A percentile compares a stretch with the other conserved stretches of the same genome.
Conservation (phyloP, 2,329 filamentous ascomycete genomes). For the Xylaria sp. region DNA sequence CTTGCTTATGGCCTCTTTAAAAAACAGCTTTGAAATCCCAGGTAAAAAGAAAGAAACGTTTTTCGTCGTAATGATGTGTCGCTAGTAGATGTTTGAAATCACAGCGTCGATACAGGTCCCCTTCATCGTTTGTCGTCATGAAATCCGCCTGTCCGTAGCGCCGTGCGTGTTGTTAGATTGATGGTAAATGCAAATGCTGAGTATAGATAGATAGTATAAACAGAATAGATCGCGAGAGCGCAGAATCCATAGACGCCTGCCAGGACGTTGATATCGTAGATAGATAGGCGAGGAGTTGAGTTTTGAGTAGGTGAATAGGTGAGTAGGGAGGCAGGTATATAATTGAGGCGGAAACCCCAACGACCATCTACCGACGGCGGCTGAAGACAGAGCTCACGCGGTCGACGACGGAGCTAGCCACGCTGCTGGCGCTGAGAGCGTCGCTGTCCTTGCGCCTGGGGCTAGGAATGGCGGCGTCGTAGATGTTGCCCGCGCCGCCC, state of each 20-base stretch:
- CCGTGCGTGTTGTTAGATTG: conserved; percentile 26
- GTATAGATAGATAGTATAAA: conserved; percentile 8
- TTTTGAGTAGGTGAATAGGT: too few relatives aligned
- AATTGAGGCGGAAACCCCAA: not conserved
- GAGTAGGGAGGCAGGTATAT: not conserved
- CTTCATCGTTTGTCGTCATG: conserved; percentile 6
- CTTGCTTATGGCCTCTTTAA: conserved; percentile 23
- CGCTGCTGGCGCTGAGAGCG: conserved; percentile 46
- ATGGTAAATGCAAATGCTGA: not conserved
- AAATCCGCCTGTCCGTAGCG: conserved; percentile 24
- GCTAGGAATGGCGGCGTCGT: conserved; percentile 40
- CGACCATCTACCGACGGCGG: conserved; percentile 39
- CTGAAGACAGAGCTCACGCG: conserved; percentile 55
- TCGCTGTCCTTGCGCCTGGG: conserved; percentile 35
- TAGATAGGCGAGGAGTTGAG: conserved; percentile 1
- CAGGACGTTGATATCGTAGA: not conserved
- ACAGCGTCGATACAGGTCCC: not conserved
- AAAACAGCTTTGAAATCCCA: conserved; percentile 16
- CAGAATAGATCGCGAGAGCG: conserved; percentile 1
- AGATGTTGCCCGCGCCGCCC: conserved; percentile 71
- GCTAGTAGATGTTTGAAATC: not conserved
- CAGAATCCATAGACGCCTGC: not conserved
- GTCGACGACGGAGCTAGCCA: conserved; percentile 52
- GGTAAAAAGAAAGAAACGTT: not conserved
- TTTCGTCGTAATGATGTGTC: not conserved